A percentile compares a stretch with the other conserved stretches of the same genome.
Evolutionary conservation across 2,329 filamentous ascomycete genomes (phyloP).

Genomic region (Daldinia sp.): DNA sequence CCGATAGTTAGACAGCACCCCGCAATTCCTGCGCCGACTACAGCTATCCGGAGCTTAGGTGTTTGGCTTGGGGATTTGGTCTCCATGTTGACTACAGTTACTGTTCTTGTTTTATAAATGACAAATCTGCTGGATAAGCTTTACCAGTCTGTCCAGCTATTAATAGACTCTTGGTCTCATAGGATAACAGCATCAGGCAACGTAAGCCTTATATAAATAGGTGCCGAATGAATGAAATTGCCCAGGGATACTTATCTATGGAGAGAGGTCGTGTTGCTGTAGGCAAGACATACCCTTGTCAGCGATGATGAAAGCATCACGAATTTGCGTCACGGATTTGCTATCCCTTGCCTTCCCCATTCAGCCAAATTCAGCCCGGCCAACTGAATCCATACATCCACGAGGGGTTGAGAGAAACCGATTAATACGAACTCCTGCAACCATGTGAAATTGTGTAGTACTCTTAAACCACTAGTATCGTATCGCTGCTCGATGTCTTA

Average conservation of each 20-base stretch:
- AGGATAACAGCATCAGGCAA: neutral
- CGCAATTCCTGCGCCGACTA: conserved; percentile 39
- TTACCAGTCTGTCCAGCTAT: neutral
- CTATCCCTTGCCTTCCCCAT: conserved; percentile 6
- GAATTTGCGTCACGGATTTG: neutral
- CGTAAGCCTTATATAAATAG: neutral
- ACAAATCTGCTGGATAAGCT: neutral
- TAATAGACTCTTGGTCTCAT: neutral
- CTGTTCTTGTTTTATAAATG: too few relatives aligned
- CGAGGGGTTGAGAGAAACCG: neutral
- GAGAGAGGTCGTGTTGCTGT: neutral
- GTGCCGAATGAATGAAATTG: neutral
- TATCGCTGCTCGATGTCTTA: neutral
- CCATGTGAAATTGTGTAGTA: neutral
- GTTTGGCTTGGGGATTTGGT: neutral
- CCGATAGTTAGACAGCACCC: conserved; percentile 36
- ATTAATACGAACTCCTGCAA: neutral
- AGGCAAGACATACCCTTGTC: neutral
- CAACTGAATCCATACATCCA: neutral
- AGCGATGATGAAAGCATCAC: neutral
- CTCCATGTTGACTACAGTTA: neutral
- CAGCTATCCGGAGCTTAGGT: conserved; percentile 24
- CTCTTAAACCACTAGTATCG: neutral
- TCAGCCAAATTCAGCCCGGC: neutral
- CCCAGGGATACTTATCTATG: neutral